Conservation (phyloP, 768 basidiomycete species). For the Lactifluus hygrophoroides region DNA sequence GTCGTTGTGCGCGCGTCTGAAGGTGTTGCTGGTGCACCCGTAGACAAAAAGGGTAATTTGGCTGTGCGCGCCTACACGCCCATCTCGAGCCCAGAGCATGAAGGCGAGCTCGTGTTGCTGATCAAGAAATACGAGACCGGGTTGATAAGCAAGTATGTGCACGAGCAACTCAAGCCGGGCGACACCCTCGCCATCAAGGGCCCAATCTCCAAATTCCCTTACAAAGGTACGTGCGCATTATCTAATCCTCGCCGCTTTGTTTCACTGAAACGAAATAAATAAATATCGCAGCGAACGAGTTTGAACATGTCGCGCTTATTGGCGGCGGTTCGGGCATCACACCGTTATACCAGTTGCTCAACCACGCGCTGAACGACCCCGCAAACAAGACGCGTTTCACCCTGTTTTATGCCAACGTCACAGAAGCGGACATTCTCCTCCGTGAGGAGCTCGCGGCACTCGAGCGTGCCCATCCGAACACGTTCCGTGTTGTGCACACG, state of each 20-base stretch:
- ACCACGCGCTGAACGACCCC: conserved; percentile 62
- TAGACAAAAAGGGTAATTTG: conserved; percentile 78
- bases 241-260: too few species aligned
- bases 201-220: conserved; percentile 81
- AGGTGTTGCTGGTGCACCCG: conserved; percentile 33
- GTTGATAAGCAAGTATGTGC: conserved; percentile 78
- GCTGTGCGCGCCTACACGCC: conserved; percentile 92
- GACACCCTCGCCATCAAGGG: conserved; percentile 84
- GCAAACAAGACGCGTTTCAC: conserved; percentile 92
- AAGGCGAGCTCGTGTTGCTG: conserved; percentile 71
- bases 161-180: conserved; percentile 63
- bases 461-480: conserved; percentile 58
- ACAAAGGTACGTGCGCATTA: conserved; percentile 46
- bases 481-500: conserved; percentile 76
- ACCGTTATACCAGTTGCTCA: conserved; percentile 75
- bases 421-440: conserved; percentile 85
- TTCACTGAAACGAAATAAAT: too few species aligned
- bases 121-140: conserved; percentile 83
- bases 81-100: conserved; percentile 63
- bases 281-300: conserved; percentile 74
- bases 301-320: conserved; percentile 80
- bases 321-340: conserved; percentile 94
- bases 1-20: conserved; percentile 71
- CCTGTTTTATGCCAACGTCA: conserved; percentile 83
- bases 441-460: conserved; percentile 66